phyloP scores from a whole-genome alignment of 257 asterid species.

The Leonotis leonurus region DNA sequence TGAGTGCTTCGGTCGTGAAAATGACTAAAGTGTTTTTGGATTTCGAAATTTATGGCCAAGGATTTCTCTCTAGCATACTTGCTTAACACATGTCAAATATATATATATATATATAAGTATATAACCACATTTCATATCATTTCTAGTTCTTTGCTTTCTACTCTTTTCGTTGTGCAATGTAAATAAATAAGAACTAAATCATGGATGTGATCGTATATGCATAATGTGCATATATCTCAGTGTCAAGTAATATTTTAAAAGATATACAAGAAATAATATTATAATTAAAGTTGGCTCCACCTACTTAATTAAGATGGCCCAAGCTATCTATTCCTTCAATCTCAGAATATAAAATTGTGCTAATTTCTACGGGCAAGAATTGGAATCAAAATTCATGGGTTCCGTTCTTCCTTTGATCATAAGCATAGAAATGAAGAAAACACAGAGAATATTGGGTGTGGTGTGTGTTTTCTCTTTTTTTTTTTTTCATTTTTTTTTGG shows the following conservation, averaged over 20 bases:
- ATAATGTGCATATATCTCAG: slow-evolving; percentile 12
- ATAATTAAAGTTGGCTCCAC: slow-evolving; percentile 16
- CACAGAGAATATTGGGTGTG: not conserved
- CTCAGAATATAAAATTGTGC: slow-evolving; percentile 16
- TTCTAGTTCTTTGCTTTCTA: not conserved
- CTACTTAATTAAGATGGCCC: slow-evolving; percentile 12
- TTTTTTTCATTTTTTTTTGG: not conserved
- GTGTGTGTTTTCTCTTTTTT: not conserved
- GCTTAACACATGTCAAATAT: not conserved
- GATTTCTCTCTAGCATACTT: not conserved
- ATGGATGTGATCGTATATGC: not conserved
- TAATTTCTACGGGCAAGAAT: slow-evolving; percentile 23
- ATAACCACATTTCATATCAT: too few relatives aligned
- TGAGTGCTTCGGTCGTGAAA: not conserved
- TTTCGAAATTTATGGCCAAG: not conserved
- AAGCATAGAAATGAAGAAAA: slow-evolving; percentile 8
- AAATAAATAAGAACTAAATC: not conserved
- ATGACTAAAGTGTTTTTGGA: not conserved
- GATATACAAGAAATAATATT: not conserved
- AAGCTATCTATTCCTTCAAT: slow-evolving; percentile 3
- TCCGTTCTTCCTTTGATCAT: slow-evolving; percentile 44
- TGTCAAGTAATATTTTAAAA: not conserved
- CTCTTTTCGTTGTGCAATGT: not conserved
- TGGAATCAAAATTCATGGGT: slow-evolving; percentile 36
- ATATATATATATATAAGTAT: too few relatives aligned